phyloP scores from a whole-genome alignment of 805 yeast species.

The Candida pseudofarinosa region DNA sequence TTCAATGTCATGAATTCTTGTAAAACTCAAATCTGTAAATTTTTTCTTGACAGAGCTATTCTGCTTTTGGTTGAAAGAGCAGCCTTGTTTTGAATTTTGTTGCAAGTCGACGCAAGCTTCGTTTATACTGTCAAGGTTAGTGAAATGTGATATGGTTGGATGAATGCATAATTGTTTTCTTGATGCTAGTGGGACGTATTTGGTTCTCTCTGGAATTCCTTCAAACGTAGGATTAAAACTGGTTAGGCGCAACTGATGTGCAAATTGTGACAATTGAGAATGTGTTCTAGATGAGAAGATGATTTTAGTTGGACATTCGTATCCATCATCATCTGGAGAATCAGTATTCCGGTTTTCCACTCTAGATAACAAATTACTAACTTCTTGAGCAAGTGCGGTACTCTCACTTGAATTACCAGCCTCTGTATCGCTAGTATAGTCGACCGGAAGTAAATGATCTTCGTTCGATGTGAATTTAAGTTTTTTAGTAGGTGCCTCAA shows the following conservation, averaged over 20 bases:
- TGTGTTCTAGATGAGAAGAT: constrained; percentile 84
- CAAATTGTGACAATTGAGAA: constrained; percentile 80
- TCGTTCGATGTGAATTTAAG: constrained; percentile 3
- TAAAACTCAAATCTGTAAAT: constrained; percentile 53
- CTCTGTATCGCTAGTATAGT: constrained; percentile 31
- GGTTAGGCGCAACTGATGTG: constrained; percentile 63
- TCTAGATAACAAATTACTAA: constrained; percentile 43
- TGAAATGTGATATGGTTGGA: constrained; percentile 49
- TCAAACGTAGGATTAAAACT: constrained; percentile 58
- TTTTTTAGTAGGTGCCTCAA: constrained; percentile 7
- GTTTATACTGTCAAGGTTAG: constrained; percentile 55
- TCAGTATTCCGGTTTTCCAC: constrained; percentile 23
- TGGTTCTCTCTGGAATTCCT: constrained; percentile 47
- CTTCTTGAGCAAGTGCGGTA: constrained; percentile 41
- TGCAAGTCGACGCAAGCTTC: constrained; percentile 79
- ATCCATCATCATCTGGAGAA: constrained; percentile 14
- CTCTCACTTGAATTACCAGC: constrained; percentile 16
- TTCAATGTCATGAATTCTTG: constrained; percentile 71
- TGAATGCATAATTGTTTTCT: constrained; percentile 83
- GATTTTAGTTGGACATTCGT: constrained; percentile 41
- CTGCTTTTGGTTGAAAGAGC: constrained; percentile 18
- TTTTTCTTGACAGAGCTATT: constrained; percentile 18
- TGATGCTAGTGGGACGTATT: constrained; percentile 74
- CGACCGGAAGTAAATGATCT: constrained; percentile 23
- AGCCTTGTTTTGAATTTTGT: constrained; percentile 23